phyloP scores from a whole-genome alignment of 164 flowering plant species.

The Litsea cubeba region DNA sequence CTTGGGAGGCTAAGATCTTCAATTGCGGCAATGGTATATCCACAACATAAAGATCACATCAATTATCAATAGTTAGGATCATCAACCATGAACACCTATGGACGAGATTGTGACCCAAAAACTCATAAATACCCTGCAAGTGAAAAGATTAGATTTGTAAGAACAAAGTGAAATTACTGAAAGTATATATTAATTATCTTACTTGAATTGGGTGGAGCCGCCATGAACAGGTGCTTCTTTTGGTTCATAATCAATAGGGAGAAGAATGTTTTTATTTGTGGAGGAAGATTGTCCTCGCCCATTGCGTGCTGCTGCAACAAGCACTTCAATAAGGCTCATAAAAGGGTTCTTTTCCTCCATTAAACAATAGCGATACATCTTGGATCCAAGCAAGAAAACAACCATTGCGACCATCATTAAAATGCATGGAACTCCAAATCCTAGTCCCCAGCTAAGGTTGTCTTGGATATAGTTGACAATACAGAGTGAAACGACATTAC shows the following conservation, averaged over 20 bases:
- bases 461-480: slow-evolving; percentile 46
- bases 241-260: slow-evolving; percentile 18
- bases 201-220: slow-evolving; percentile 29
- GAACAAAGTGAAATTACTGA: too few species aligned
- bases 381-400: slow-evolving; percentile 48
- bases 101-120: too few species aligned
- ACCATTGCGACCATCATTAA: slow-evolving; percentile 36
- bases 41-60: too few species aligned
- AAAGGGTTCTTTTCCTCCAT: slow-evolving; percentile 32
- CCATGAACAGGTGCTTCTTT: slow-evolving; percentile 5
- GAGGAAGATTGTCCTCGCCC: slow-evolving; percentile 15
- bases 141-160: too few species aligned
- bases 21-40: too few species aligned
- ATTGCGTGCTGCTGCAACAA: slow-evolving; percentile 36
- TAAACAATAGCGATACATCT: slow-evolving; percentile 34
- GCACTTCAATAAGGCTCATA: slow-evolving; percentile 40
- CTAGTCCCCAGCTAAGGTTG: slow-evolving; percentile 50
- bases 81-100: too few species aligned
- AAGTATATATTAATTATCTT: slow-evolving; percentile 8
- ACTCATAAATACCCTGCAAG: too few species aligned
- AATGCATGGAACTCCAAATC: slow-evolving; percentile 55
- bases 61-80: too few species aligned
- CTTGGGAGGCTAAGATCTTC: too few species aligned
- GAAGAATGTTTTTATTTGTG: neutral
- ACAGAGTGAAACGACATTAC: slow-evolving; percentile 20